Evolutionary conservation across 306 rosid genomes (phyloP).

Genomic region (Cucurbita maxima): DNA sequence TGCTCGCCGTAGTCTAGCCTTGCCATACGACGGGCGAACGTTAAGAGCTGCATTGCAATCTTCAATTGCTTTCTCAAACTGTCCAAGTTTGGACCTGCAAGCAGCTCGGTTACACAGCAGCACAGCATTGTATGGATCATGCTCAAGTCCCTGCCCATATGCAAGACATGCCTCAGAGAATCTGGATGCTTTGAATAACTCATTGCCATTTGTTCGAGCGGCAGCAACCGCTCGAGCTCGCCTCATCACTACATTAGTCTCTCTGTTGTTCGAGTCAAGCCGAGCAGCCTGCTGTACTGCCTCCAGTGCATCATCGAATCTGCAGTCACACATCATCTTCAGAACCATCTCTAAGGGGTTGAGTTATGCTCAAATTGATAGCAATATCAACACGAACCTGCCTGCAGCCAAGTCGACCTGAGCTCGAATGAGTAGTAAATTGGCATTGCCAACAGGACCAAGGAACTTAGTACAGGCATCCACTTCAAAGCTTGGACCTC

Average conservation of each 20-base stretch:
- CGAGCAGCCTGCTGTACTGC: conserved; percentile 38
- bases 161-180: conserved; percentile 61
- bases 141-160: conserved; percentile 68
- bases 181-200: conserved; percentile 48
- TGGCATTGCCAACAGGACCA: conserved; percentile 60
- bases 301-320: conserved; percentile 70
- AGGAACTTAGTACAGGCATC: conserved; percentile 57
- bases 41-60: conserved; percentile 59
- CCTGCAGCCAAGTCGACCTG: conserved; percentile 53
- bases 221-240: conserved; percentile 28
- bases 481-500: conserved; percentile 45
- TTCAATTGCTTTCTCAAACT: conserved; percentile 44
- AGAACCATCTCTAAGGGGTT: neutral
- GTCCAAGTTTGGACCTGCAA: conserved; percentile 56
- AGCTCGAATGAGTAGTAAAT: conserved; percentile 45
- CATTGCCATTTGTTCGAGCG: conserved; percentile 62
- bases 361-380: neutral
- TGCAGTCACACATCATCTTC: conserved; percentile 6
- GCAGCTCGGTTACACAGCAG: conserved; percentile 76
- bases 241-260: conserved; percentile 31
- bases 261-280: conserved; percentile 52
- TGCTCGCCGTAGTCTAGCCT: conserved; percentile 78
- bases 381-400: conserved; percentile 30
- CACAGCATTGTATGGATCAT: conserved; percentile 49
- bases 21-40: conserved; percentile 52